Base-by-base conservation (phyloP, 345 rosid genomes). In the Corchorus olitorius region DNA sequence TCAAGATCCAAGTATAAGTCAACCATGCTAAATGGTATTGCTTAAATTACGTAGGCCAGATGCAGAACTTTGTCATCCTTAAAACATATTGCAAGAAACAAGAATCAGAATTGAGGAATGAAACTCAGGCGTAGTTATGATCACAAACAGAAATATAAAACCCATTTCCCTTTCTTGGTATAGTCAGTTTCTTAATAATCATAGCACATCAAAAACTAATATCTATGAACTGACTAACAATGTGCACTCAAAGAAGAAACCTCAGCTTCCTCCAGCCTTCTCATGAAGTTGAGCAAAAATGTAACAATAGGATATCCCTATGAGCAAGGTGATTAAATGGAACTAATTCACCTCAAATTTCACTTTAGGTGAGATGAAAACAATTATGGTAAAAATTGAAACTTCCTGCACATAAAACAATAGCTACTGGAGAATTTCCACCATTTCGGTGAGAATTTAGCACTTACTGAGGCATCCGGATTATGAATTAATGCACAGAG, bases 401-500 rank as follows among this genome's bases (percentile, higher is more conserved):
- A 33, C 15, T 69, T 14, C n/a, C 22, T 27, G 37, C 22, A 64
- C 0, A 3, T 17, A 34, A 73, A 41, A 63, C 10, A 46, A 46
- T 80, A 72, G 52, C 16, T 17, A n/a, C 6, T 46, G 60, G 39
- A 33, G 15, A 20, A 78, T 77, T 75, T 73, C 76, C 49, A 60
- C 49, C 68, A 75, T 61, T 79, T 27, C 68, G 0, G 46, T 4
- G 27, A 70, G 27, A 50, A 70, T 48, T 33, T 54, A 27, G 70
- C 37, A 75, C 87, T 83, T 83, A 95, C 98, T 65, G 94, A 87
- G 65, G 97, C 99, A 74, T 93, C 98, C 46, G 98, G 97, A 83
- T 93, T 90, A 77, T 83, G 93, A 79, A 95, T 95, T 77, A 95
- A 84, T 1, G 97, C 97, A 82, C 97, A 92, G 49, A 95, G 92